A percentile compares a stretch with the other conserved stretches of the same genome.
These are phyloP conservation scores for Alopecurus myosuroides DNA, from an alignment of 176 grass and related monocot genomes.

Conservation along the genomic window DNA sequence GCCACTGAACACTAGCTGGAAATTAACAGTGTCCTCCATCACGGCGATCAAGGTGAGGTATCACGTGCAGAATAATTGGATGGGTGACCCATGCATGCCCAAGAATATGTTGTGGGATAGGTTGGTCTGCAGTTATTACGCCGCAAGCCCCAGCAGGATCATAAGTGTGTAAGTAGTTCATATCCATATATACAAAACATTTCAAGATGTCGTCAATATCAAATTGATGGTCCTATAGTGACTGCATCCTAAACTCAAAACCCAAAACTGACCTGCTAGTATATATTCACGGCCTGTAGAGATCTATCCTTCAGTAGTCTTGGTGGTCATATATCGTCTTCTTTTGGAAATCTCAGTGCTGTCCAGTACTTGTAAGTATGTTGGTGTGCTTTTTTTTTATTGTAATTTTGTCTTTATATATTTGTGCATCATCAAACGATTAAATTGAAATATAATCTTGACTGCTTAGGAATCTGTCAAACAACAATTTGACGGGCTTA, in stretches of 20 bases:
- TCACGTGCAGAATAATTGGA: constrained; percentile 44
- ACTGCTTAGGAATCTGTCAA: constrained; percentile 55
- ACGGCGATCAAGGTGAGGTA: constrained; percentile 44
- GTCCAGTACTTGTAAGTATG: constrained; percentile 40
- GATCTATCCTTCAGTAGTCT: constrained; percentile 36
- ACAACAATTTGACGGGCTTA: constrained; percentile 57
- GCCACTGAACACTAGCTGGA: neutral
- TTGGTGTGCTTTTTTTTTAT: neutral
- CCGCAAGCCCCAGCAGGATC: constrained; percentile 37
- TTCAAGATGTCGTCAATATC: neutral
- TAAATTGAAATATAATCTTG: neutral
- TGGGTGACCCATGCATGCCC: constrained; percentile 61
- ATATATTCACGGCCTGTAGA: constrained; percentile 8
- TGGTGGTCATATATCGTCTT: constrained; percentile 30
- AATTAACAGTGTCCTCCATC: constrained; percentile 48
- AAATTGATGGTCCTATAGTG: neutral
- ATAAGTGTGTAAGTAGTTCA: constrained; percentile 26
- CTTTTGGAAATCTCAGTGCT: constrained; percentile 34
- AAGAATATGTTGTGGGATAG: constrained; percentile 46
- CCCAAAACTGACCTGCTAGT: neutral
- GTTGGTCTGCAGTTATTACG: constrained; percentile 39
- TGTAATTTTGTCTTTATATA: neutral
- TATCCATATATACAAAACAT: neutral
- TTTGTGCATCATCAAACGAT: neutral
- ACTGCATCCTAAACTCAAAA: no score